phyloP scores from a whole-genome alignment of 2,329 filamentous ascomycete genomes.

The Dichotomopilus funicola region DNA sequence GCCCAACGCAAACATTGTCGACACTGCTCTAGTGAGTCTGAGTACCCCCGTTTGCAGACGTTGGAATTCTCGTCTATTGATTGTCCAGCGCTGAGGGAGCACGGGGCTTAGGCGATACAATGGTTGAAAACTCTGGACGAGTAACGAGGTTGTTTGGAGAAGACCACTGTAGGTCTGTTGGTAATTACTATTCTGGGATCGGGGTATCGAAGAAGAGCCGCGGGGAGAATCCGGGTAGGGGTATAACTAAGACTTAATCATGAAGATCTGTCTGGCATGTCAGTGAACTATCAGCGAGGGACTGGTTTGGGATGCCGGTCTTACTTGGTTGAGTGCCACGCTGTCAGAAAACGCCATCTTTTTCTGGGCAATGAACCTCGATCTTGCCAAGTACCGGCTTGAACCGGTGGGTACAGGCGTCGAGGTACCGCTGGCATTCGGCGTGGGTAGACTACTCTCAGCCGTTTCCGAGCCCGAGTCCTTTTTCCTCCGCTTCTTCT shows the following conservation, averaged over 20 bases:
- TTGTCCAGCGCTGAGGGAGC: too few species aligned
- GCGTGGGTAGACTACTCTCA: slow-evolving; percentile 40
- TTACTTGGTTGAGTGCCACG: slow-evolving; percentile 78
- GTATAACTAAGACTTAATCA: slow-evolving; percentile 47
- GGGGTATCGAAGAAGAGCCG: too few species aligned
- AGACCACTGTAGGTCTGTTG: too few species aligned
- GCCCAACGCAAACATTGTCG: too few species aligned
- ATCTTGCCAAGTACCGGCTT: slow-evolving; percentile 66
- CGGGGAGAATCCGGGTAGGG: too few species aligned
- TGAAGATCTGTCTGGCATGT: slow-evolving; percentile 51
- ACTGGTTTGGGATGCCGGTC: slow-evolving; percentile 15
- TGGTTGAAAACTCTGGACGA: too few species aligned
- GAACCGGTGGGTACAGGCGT: slow-evolving; percentile 29
- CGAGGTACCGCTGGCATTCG: slow-evolving; percentile 34
- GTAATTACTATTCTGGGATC: too few species aligned
- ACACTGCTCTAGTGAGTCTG: too few species aligned
- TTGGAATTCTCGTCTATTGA: too few species aligned
- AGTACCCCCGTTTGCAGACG: too few species aligned
- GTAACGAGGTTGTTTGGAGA: too few species aligned
- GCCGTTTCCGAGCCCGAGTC: slow-evolving; percentile 21
- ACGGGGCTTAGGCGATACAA: too few species aligned
- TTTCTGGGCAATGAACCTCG: slow-evolving; percentile 84
- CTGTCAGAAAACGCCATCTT: slow-evolving; percentile 74
- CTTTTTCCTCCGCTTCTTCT: slow-evolving; percentile 20
- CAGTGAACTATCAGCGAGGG: slow-evolving; percentile 13